phyloP scores from a whole-genome alignment of 2,329 filamentous ascomycete genomes.

The Pseudogymnoascus sp. region DNA sequence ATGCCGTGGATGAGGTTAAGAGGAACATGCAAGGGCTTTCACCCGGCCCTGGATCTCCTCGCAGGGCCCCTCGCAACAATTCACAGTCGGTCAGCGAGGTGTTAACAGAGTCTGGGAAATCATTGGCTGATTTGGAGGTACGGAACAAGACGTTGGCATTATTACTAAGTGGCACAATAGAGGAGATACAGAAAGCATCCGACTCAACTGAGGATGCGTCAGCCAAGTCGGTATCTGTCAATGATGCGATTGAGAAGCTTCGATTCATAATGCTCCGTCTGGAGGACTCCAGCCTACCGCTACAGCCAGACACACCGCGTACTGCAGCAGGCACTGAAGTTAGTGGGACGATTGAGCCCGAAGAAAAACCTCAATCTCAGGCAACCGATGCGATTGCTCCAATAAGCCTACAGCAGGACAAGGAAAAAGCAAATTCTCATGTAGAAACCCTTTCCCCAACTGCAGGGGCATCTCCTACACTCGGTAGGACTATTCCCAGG shows the following conservation, averaged over 20 bases:
- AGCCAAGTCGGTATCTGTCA: slow-evolving; percentile 40
- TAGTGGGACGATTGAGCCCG: background rate
- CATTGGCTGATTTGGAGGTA: slow-evolving; percentile 48
- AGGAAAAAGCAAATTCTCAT: background rate
- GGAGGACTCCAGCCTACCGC: slow-evolving; percentile 48
- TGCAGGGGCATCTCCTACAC: background rate
- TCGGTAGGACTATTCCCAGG: background rate
- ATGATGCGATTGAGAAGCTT: slow-evolving; percentile 53
- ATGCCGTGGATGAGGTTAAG: slow-evolving; percentile 70
- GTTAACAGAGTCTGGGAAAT: slow-evolving; percentile 27
- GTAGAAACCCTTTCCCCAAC: background rate
- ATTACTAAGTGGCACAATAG: slow-evolving; percentile 61
- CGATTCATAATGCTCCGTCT: slow-evolving; percentile 57
- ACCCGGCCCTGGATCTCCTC: slow-evolving; percentile 22
- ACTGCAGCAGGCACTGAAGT: background rate
- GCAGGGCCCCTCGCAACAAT: slow-evolving; percentile 19
- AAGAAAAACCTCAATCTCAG: background rate
- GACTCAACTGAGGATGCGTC: slow-evolving; percentile 39
- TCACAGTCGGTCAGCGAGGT: slow-evolving; percentile 28
- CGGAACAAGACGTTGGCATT: slow-evolving; percentile 59
- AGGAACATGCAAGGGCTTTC: slow-evolving; percentile 63
- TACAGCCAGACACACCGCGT: slow-evolving; percentile 30
- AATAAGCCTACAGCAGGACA: background rate
- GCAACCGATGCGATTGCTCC: background rate
- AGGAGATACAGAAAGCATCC: slow-evolving; percentile 54